A percentile compares a stretch with the other conserved stretches of the same genome.
Evolutionary conservation across 305 asterid species (phyloP).

Genomic region (Fraxinus ornus): DNA sequence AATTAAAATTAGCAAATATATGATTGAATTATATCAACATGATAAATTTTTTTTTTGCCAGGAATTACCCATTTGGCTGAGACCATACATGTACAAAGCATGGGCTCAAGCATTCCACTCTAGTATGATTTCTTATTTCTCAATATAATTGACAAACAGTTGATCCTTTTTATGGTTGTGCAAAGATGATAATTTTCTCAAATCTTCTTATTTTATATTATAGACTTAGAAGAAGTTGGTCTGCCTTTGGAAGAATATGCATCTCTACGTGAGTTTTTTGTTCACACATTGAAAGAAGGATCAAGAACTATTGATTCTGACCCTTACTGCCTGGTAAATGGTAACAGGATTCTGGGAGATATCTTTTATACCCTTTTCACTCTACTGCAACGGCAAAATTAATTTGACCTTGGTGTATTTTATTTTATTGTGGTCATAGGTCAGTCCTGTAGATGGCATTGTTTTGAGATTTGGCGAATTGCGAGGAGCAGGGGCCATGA

Average conservation of each 20-base stretch:
- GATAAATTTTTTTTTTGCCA: conserved; percentile 33
- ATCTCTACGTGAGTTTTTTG: conserved; percentile 73
- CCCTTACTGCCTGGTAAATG: conserved; percentile 92
- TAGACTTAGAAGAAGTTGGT: conserved; percentile 81
- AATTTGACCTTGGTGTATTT: conserved; percentile 13
- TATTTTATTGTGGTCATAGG: conserved; percentile 41
- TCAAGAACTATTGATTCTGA: conserved; percentile 70
- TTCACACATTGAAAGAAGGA: conserved; percentile 75
- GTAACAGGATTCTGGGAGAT: conserved; percentile 53
- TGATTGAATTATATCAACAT: conserved; percentile 15
- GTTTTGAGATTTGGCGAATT: conserved; percentile 80
- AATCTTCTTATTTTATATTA: conserved; percentile 22
- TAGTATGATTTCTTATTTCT: conserved; percentile 46
- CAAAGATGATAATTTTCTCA: neutral
- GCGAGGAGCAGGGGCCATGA: conserved; percentile 79
- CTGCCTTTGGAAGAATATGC: conserved; percentile 86
- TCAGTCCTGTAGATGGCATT: conserved; percentile 94
- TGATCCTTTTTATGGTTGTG: conserved; percentile 2
- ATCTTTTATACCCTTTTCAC: conserved; percentile 15
- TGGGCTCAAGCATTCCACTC: conserved; percentile 98
- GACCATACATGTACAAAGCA: conserved; percentile 75
- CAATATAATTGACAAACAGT: neutral
- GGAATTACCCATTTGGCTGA: conserved; percentile 89
- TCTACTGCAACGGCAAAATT: conserved; percentile 17
- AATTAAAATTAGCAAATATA: conserved; percentile 16